These are phyloP conservation scores for Stevia rebaudiana DNA, from an alignment of 140 eudicot genomes.

Conservation along the genomic window DNA sequence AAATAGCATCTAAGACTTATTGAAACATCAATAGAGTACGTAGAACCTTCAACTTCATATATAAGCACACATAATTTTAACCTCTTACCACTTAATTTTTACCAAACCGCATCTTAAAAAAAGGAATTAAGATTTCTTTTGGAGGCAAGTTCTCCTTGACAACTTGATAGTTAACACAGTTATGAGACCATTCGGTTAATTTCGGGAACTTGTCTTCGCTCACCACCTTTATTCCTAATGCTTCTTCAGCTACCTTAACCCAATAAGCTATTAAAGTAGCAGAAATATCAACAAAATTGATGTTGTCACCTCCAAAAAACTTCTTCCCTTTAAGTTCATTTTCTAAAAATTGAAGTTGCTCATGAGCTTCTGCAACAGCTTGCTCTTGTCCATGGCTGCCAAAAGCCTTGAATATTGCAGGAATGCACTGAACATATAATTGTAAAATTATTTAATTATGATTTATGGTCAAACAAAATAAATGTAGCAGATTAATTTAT, in stretches of 20 bases:
- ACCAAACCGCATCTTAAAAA: slow-evolving; percentile 18
- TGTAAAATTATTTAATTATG: background rate
- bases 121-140: slow-evolving; percentile 7
- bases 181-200: slow-evolving; percentile 20
- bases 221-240: slow-evolving; percentile 8
- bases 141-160: slow-evolving; percentile 28
- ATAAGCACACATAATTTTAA: background rate
- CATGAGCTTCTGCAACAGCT: slow-evolving; percentile 23
- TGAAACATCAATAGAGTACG: slow-evolving; percentile 10
- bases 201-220: slow-evolving; percentile 27
- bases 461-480: background rate
- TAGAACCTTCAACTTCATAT: background rate
- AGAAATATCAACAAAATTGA: slow-evolving; percentile 30
- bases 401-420: background rate
- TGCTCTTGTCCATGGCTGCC: slow-evolving; percentile 12
- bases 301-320: slow-evolving; percentile 31
- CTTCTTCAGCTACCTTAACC: slow-evolving; percentile 30
- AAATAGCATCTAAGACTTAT: background rate
- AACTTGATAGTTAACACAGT: slow-evolving; percentile 11
- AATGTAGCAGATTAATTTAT: background rate
- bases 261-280: slow-evolving; percentile 23
- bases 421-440: slow-evolving; percentile 3
- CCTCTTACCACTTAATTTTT: too few relatives aligned
- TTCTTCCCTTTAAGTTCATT: slow-evolving; percentile 28
- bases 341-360: slow-evolving; percentile 22